phyloP scores from a whole-genome alignment of 805 yeast species.

The Ogataea naganishii region DNA sequence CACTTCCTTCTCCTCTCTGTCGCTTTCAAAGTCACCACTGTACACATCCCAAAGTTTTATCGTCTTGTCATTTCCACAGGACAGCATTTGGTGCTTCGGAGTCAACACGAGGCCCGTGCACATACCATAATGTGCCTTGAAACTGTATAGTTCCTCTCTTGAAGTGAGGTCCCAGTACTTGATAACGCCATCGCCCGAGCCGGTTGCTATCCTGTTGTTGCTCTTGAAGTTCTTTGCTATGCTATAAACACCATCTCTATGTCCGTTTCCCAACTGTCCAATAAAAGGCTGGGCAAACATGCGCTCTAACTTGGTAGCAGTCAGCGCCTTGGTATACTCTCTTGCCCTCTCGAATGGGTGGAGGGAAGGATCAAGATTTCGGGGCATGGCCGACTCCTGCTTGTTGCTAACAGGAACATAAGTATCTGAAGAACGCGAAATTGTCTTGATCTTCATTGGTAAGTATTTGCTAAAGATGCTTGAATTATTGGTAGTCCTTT shows the following conservation, averaged over 20 bases:
- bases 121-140: conserved; percentile 85
- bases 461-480: too few species aligned
- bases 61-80: conserved; percentile 88
- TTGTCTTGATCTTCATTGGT: conserved; percentile 84
- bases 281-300: conserved; percentile 97
- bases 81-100: conserved; percentile 52
- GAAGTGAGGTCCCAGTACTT: conserved; percentile 90
- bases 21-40: conserved; percentile 26
- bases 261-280: conserved; percentile 92
- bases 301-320: conserved; percentile 90
- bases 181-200: conserved; percentile 91
- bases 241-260: conserved; percentile 86
- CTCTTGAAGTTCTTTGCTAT: conserved; percentile 70
- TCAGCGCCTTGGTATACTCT: conserved; percentile 89
- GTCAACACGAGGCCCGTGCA: conserved; percentile 80
- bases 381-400: conserved; percentile 78
- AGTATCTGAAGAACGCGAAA: conserved; percentile 81
- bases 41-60: conserved; percentile 83
- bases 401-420: conserved; percentile 89
- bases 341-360: conserved; percentile 97
- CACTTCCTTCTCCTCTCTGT: conserved; percentile 19
- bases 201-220: conserved; percentile 75
- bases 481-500: too few species aligned
- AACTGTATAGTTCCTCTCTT: conserved; percentile 65
- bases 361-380: conserved; percentile 86